A percentile compares a stretch with the other conserved stretches of the same genome.
Evolutionary conservation across 2,329 filamentous ascomycete species (phyloP).

Genomic region (Scytalidium lignicola): DNA sequence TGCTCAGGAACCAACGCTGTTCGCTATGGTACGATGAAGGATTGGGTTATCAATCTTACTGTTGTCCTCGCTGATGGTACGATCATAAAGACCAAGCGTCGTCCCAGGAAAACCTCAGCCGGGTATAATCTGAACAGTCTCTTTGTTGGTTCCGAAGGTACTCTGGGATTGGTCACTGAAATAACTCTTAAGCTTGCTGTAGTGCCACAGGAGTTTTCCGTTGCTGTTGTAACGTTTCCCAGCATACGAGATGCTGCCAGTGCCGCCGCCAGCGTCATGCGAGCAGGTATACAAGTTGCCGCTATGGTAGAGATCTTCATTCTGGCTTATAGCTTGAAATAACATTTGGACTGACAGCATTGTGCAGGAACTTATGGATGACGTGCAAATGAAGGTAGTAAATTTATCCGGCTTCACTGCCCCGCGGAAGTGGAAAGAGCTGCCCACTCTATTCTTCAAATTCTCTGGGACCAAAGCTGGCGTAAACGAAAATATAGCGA

Average conservation of each 20-base stretch:
- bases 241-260: slow-evolving; percentile 70
- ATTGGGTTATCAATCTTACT: slow-evolving; percentile 80
- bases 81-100: slow-evolving; percentile 70
- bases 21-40: slow-evolving; percentile 80
- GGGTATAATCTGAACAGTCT: slow-evolving; percentile 79
- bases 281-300: slow-evolving; percentile 45
- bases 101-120: slow-evolving; percentile 76
- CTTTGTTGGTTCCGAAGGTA: slow-evolving; percentile 79
- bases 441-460: slow-evolving; percentile 79
- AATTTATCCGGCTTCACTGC: slow-evolving; percentile 68
- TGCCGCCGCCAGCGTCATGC: slow-evolving; percentile 68
- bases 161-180: slow-evolving; percentile 75
- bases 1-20: slow-evolving; percentile 76
- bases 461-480: slow-evolving; percentile 74
- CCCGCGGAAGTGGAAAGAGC: slow-evolving; percentile 66
- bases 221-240: slow-evolving; percentile 76
- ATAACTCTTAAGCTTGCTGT: slow-evolving; percentile 76
- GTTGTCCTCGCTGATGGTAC: slow-evolving; percentile 75
- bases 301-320: slow-evolving; percentile 17
- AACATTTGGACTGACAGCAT: slow-evolving; percentile 47
- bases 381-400: slow-evolving; percentile 80
- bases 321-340: neutral
- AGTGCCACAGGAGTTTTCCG: slow-evolving; percentile 68
- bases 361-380: slow-evolving; percentile 73
- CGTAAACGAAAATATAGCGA: slow-evolving; percentile 71